Base-by-base conservation (phyloP, 2,329 filamentous ascomycete species). In the Drechslerella coelobrocha region DNA sequence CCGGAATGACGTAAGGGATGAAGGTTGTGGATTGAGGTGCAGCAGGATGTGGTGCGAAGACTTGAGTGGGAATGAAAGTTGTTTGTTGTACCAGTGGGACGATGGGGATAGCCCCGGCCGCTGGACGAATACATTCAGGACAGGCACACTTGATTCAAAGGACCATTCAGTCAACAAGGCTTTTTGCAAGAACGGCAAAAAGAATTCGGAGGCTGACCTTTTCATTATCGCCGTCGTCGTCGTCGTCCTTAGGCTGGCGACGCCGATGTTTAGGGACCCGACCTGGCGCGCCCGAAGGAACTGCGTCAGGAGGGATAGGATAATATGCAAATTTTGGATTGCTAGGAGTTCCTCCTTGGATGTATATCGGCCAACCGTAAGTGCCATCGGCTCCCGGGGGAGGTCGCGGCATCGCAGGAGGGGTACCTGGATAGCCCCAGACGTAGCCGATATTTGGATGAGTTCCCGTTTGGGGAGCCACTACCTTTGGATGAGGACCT, bases 261-360 rank as follows among this genome's bases (percentile, higher is more conserved):
- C 52, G 45, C 4, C 43, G 50, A 51, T 69, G 52, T 1, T 31
- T 45, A 17, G 34, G 41, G 10, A 3, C 10, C 17, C 17, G 8
- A 19, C 3, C 12, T 14, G 34, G 34, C 9, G n/a, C 23, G 14
- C 27, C 51, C 2, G 31, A 2, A 31, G 63, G 51, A 21, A 37
- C 56, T 5, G 43, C 26, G 9, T 27, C 43, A 14, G 50, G 24
- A 29, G 63, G 31, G 23, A 68, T 29, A 1, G 65, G 65, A 27
- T 62, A 69, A 23, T 69, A 69, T 2, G 65, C 65, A 21, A 62
- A 57, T n/a, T 69, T 50, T 1, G 56, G 65, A 24, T 62, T 57
- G 29, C 34, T 61, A 47, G 57, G 9, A 39, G 65, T 62, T 4
- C 65, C 65, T 48, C 57, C 57, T 41, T 69, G 52, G n/a, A 69